Evolutionary conservation across 805 yeast species (phyloP), one percentile per base, ranked within the genome.

Genomic region (Nakazawaea ernobii): DNA sequence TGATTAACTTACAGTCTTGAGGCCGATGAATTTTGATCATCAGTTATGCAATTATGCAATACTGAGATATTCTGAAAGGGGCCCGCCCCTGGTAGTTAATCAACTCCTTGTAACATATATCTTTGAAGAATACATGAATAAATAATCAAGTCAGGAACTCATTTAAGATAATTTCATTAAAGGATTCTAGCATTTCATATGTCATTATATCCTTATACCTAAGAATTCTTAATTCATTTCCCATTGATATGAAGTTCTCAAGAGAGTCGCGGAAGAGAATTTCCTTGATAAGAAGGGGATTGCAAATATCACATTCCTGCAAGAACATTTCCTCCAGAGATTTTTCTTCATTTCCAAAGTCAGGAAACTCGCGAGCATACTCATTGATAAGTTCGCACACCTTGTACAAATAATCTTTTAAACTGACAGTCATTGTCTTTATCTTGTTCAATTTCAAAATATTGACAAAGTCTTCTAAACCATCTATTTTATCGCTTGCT

Each of bases 151-250:
- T 27, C 33, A 8, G 7, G 11, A 30, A 17, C 13, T 32, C 43
- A 2, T n/a, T 13, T 8, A 15, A 29, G 26, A 40, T 29, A 6
- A 14, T 29, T 30, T 40, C 28, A 30, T 40, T 9, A 6, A 40
- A n/a, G 3, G n/a, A 14, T 30, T 30, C 36, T 28, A 40, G 26
- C 27, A 30, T 8, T 11, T 30, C 43, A n/a, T 11, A 8, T 29
- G 36, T 40, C 43, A 40, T 40, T 4, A 40, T 24, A 40, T 40
- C 43, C 11, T 32, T 29, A 14, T 15, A 40, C 17, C 14, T 40
- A 11, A 13, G 9, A n/a, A 30, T 28, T 14, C 43, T 41, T 26
- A 8, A 8, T 32, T 33, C 37, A 33, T 32, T 15, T 5, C 15
- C 20, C 43, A 40, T 40, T 28, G 20, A 32, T 8, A 41, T 30